These are phyloP conservation scores for Microcera coccophila DNA, from an alignment of 2,329 filamentous ascomycete genomes.

Conservation along the genomic window DNA sequence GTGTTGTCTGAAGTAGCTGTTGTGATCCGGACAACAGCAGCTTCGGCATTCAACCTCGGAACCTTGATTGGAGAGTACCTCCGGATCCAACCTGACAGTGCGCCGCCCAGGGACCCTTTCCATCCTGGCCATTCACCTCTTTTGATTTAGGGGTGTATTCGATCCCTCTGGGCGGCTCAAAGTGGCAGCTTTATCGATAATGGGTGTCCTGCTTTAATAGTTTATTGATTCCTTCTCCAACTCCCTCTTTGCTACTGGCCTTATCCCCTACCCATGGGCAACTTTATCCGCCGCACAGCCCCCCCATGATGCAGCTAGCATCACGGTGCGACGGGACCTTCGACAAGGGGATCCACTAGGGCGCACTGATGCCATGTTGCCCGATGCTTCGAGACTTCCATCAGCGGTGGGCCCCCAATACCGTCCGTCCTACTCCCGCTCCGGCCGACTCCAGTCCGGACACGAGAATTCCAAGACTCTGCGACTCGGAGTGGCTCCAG, in stretches of 20 bases:
- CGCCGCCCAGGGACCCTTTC: background rate
- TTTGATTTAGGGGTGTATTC: background rate
- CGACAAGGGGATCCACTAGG: background rate
- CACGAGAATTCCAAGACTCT: background rate
- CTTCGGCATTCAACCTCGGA: background rate
- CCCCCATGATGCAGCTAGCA: constrained; percentile 25
- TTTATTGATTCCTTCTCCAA: too few species aligned
- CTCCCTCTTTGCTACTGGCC: background rate
- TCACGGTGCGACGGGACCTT: constrained; percentile 1
- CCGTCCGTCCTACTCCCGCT: constrained; percentile 18
- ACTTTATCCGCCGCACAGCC: constrained; percentile 29
- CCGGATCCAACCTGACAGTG: background rate
- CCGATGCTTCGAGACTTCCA: constrained; percentile 22
- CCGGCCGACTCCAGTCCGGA: constrained; percentile 8
- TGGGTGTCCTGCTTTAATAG: too few species aligned
- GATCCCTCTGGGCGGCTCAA: background rate
- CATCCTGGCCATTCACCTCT: background rate
- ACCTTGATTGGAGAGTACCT: background rate
- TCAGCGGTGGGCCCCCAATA: constrained; percentile 17
- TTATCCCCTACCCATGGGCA: background rate
- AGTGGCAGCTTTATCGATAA: background rate
- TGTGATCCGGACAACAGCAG: background rate
- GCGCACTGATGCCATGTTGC: constrained; percentile 13
- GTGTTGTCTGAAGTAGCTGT: background rate
- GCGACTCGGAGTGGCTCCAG: background rate